Evolutionary conservation across 805 yeast genomes (phyloP).

Genomic region (Zygoascus flipseniorum): DNA sequence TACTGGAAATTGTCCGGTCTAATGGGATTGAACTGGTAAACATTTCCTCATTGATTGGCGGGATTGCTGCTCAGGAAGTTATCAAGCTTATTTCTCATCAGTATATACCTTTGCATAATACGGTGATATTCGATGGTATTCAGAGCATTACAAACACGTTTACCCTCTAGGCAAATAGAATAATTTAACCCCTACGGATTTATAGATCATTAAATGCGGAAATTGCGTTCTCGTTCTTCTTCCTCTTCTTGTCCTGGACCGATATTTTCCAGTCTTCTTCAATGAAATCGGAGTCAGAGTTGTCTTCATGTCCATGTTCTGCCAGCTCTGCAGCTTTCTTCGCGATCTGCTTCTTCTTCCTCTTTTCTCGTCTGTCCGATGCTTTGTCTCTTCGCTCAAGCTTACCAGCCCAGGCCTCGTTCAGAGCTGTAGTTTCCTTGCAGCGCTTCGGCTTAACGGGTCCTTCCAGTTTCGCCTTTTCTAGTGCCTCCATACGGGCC

Average conservation of each 20-base stretch:
- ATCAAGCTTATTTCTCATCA: conserved; percentile 70
- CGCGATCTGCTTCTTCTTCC: conserved; percentile 58
- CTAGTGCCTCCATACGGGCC: conserved; percentile 49
- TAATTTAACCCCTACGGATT: background rate
- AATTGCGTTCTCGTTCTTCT: conserved; percentile 31
- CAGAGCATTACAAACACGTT: conserved; percentile 17
- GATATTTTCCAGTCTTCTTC: conserved; percentile 84
- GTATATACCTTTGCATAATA: conserved; percentile 67
- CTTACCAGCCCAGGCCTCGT: conserved; percentile 77
- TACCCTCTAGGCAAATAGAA: background rate
- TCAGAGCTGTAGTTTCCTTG: conserved; percentile 35
- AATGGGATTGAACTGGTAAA: conserved; percentile 45
- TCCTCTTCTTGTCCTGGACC: conserved; percentile 51
- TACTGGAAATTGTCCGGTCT: conserved; percentile 14
- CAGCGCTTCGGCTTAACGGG: conserved; percentile 20
- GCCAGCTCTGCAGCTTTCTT: conserved; percentile 36
- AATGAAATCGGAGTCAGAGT: conserved; percentile 31
- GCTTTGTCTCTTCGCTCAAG: conserved; percentile 52
- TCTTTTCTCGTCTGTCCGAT: conserved; percentile 56
- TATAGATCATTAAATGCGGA: conserved; percentile 21
- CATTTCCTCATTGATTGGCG: conserved; percentile 67
- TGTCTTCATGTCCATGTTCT: conserved; percentile 31
- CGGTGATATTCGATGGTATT: conserved; percentile 67
- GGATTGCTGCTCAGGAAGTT: conserved; percentile 77
- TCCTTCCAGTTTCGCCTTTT: conserved; percentile 28